Evolutionary conservation across 2,329 filamentous ascomycete genomes (phyloP).

Genomic region (Cordyceps farinosa): DNA sequence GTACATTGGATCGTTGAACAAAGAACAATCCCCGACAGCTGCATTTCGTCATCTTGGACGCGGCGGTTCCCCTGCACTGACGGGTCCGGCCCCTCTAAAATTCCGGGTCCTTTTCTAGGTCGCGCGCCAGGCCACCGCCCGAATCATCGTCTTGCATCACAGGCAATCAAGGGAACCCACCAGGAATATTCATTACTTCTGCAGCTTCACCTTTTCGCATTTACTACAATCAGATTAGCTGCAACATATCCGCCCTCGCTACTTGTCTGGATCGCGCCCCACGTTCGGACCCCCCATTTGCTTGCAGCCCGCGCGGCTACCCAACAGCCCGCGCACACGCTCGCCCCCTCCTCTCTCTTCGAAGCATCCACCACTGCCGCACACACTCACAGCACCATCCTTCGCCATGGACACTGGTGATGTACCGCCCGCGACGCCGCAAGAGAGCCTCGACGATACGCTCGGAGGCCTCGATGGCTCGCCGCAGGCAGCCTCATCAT

Average conservation of each 20-base stretch:
- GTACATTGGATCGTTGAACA: not conserved
- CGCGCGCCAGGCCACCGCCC: constrained; percentile 20
- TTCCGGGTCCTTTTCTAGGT: constrained; percentile 26
- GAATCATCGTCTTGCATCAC: constrained; percentile 20
- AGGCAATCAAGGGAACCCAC: constrained; percentile 1
- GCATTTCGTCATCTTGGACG: constrained; percentile 8
- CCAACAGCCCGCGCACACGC: not conserved
- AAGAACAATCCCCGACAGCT: not conserved
- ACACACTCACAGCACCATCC: not conserved
- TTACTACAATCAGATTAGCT: not conserved
- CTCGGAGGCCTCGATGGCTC: constrained; percentile 48
- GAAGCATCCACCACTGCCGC: not conserved
- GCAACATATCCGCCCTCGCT: not conserved
- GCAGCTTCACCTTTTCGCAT: constrained; percentile 4
- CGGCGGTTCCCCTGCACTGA: not conserved
- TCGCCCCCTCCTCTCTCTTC: not conserved
- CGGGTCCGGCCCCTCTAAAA: constrained; percentile 28
- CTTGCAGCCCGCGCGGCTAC: constrained; percentile 14
- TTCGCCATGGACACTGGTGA: constrained; percentile 19
- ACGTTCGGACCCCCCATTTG: not conserved
- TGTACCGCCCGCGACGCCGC: constrained; percentile 22
- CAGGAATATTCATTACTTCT: constrained; percentile 14
- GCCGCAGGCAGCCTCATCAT: constrained; percentile 33
- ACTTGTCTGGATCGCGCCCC: not conserved
- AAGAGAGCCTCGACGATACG: constrained; percentile 46